Conservation (phyloP, 139 green algal genomes). For the Dunaliella primolecta region DNA sequence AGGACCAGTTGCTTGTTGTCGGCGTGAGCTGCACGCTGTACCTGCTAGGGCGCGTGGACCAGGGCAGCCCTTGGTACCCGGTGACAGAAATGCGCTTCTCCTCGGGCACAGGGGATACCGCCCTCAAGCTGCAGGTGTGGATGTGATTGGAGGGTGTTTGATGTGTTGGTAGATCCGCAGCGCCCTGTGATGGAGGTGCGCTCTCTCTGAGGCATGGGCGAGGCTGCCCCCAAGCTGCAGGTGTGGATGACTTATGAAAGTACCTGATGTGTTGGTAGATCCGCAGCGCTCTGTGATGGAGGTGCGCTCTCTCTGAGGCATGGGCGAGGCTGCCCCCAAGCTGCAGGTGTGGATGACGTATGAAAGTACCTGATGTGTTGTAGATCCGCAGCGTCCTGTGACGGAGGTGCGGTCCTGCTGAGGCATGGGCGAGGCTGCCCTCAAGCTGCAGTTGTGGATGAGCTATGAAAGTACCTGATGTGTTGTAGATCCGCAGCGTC, state of each 20-base stretch:
- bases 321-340: constrained; percentile 26
- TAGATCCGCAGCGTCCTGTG: no score
- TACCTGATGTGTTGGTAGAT: no score
- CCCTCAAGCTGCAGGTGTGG: constrained; percentile 30
- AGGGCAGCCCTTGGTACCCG: constrained; percentile 19
- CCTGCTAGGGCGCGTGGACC: constrained; percentile 33
- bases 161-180: no score
- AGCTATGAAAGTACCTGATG: no score
- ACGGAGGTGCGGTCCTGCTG: constrained; percentile 45
- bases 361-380: no score
- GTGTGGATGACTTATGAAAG: constrained; percentile 13
- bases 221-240: constrained; percentile 32
- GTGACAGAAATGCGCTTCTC: constrained; percentile 45
- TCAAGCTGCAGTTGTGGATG: constrained; percentile 26
- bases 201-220: constrained; percentile 42
- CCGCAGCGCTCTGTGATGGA: constrained; percentile 19
- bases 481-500: no score
- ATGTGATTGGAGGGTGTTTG: no score
- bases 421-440: constrained; percentile 37
- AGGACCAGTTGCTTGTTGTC: constrained; percentile 43
- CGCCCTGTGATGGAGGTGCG: constrained; percentile 35
- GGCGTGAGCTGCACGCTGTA: constrained; percentile 32
- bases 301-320: constrained; percentile 47
- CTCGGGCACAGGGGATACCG: constrained; percentile 40
- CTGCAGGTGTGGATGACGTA: constrained; percentile 29